Evolutionary conservation across 108 stramenopile species (phyloP).

Genomic region (Pseudonitzschia delicatissima): DNA sequence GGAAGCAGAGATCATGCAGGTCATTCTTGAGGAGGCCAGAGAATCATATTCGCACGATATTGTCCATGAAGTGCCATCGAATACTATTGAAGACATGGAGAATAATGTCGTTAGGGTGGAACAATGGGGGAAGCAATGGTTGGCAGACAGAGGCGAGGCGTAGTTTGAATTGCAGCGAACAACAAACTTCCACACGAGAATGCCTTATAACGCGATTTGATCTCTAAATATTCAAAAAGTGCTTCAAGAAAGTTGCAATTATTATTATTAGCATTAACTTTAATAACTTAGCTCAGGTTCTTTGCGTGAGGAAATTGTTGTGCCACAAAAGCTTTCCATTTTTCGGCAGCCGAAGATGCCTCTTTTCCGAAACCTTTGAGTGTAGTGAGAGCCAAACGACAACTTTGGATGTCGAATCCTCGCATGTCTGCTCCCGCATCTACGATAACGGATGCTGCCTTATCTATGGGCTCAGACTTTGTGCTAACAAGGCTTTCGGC

Average conservation of each 20-base stretch:
- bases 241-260: no score
- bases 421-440: conserved; percentile 50
- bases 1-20: conserved; percentile 94
- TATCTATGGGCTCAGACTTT: conserved; percentile 10
- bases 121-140: conserved; percentile 77
- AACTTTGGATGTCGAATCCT: conserved; percentile 48
- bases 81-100: conserved; percentile 86
- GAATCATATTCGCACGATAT: conserved; percentile 86
- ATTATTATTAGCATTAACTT: neutral
- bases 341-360: conserved; percentile 10
- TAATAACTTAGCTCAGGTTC: conserved; percentile 22
- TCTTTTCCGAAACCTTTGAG: conserved; percentile 44
- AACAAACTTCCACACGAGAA: no score
- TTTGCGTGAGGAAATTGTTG: conserved; percentile 29
- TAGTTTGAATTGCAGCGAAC: no score
- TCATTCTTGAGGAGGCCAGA: conserved; percentile 87
- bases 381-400: conserved; percentile 40
- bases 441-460: conserved; percentile 28
- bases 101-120: conserved; percentile 62
- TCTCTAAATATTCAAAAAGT: no score
- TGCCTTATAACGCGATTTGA: no score
- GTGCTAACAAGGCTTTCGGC: conserved; percentile 58
- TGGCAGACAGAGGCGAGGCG: conserved; percentile 47
- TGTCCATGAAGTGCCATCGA: conserved; percentile 84
- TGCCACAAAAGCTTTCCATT: conserved; percentile 38